Base-by-base conservation (phyloP, 139 green algal species). In the Chlamydomonas asymmetrica region DNA sequence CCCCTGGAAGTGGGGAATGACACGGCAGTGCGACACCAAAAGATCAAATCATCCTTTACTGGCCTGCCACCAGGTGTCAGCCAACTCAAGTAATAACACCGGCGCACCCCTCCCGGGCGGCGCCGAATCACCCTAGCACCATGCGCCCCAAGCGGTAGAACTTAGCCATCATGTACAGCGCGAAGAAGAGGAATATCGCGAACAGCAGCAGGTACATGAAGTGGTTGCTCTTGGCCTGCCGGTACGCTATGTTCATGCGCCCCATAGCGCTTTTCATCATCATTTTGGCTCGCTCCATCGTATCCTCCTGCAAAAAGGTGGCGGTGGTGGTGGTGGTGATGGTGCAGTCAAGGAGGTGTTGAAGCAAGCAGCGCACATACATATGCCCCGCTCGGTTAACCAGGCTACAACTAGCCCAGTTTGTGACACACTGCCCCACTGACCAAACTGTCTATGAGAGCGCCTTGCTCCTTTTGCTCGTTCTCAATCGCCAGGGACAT, bases 131-230 rank as follows among this genome's bases (percentile, higher is more conserved):
- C n/a, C n/a, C n/a, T n/a, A n/a, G n/a, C n/a, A n/a, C n/a, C n/a
- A n/a, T n/a, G n/a, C n/a, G 66, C 57, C 63, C 48, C 35, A 63
- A 27, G 29, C 40, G 4, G 52, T 67, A 41, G 25, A 84, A 41
- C 57, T 80, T 80, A 6, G 65, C 59, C 20, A 81, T 10, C 16
- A 85, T 38, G 63, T 81, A 81, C 9, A 85, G 50, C 23, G 37
- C 61, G 27, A 63, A 62, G 50, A 85, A 81, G 52, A 81, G 38
- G 22, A 63, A 22, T 3, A 85, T 13, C 3, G 61, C 67, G 25
- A 85, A 85, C 2, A 85, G 61, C 13, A 85, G 34, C 10, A 85
- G 62, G 40, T 56, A 71, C 34, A 85, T 68, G 67, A 85, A 70
- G 56, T 85, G 79, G 67, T 81, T 79, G 54, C 67, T 79, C 0